Conservation (phyloP, 768 basidiomycete genomes). For the Pholiota molesta region DNA sequence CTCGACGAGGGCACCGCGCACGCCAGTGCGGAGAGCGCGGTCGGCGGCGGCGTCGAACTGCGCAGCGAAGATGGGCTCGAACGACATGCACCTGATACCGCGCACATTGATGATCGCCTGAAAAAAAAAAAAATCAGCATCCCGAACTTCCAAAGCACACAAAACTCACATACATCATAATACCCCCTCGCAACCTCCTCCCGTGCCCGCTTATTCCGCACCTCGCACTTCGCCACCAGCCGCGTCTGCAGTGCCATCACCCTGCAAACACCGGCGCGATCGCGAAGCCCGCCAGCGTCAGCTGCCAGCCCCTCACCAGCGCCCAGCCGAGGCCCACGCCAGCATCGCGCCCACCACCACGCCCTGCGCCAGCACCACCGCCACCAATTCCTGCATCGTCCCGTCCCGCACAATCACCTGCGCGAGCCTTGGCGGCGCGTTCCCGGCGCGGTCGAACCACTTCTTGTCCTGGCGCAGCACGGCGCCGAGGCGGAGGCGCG, state of each 20-base stretch:
- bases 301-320: constrained; percentile 84
- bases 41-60: constrained; percentile 70
- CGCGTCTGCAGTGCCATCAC: constrained; percentile 74
- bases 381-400: constrained; percentile 86
- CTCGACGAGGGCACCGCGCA: constrained; percentile 83
- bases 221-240: no score
- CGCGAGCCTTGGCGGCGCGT: constrained; percentile 62
- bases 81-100: constrained; percentile 85
- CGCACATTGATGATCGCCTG: constrained; percentile 52
- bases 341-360: constrained; percentile 83
- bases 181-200: constrained; percentile 19
- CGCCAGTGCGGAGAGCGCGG: constrained; percentile 65
- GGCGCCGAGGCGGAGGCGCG: constrained; percentile 57
- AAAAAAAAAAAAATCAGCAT: no score
- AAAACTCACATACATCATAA: constrained; percentile 36
- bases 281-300: constrained; percentile 88
- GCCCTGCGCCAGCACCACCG: constrained; percentile 70
- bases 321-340: constrained; percentile 88
- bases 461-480: constrained; percentile 81
- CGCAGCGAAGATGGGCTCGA: constrained; percentile 68
- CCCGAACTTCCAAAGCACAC: no score
- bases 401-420: constrained; percentile 86
- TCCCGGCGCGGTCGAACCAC: constrained; percentile 79
- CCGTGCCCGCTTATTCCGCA: constrained; percentile 57
- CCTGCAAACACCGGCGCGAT: constrained; percentile 83